These are phyloP conservation scores for Aureobasidium sp. DNA, from an alignment of 2,329 filamentous ascomycete species.

Conservation along the genomic window DNA sequence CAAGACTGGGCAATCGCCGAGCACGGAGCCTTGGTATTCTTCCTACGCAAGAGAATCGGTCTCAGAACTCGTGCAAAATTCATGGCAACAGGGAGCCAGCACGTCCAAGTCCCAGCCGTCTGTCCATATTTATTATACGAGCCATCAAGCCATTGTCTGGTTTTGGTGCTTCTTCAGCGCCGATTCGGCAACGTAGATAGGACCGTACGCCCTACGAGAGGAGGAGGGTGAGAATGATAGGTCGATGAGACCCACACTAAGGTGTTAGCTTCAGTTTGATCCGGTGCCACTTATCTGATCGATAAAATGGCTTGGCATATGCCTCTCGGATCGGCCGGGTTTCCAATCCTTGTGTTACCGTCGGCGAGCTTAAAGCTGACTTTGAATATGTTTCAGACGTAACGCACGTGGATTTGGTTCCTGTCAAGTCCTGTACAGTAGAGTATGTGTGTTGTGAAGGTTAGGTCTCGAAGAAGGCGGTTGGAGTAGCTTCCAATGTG, in stretches of 20 bases:
- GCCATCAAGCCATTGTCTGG: neutral
- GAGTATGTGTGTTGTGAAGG: neutral
- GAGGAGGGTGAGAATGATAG: neutral
- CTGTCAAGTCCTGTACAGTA: neutral
- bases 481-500: neutral
- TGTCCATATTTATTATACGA: neutral
- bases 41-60: neutral
- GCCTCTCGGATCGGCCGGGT: neutral
- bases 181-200: neutral
- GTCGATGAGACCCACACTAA: neutral
- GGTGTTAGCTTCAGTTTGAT: neutral
- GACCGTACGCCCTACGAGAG: neutral
- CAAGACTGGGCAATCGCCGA: neutral
- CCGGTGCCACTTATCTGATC: slow-evolving; percentile 3
- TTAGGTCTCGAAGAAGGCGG: neutral
- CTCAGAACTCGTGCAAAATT: neutral
- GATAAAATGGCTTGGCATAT: neutral
- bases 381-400: neutral
- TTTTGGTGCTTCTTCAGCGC: neutral
- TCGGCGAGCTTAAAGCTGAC: neutral
- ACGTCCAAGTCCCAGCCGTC: neutral
- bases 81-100: neutral
- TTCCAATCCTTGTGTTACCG: neutral
- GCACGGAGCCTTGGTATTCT: neutral
- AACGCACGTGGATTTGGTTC: neutral